A percentile compares a stretch with the other conserved stretches of the same genome.
Conservation (phyloP, 2,329 filamentous ascomycete genomes). For the Fusarium odoratissimum region DNA sequence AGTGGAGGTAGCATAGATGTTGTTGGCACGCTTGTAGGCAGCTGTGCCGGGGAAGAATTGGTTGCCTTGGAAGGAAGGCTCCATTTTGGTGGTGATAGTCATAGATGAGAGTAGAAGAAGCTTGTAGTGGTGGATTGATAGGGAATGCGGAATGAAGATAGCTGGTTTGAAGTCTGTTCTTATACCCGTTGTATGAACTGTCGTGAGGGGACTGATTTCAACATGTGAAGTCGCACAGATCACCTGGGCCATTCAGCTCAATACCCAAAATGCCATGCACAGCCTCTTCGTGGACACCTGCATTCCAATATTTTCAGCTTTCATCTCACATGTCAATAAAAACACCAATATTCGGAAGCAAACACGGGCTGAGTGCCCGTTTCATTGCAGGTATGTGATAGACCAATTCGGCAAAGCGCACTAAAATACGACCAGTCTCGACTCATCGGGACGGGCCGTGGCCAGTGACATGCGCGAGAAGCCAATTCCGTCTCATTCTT, state of each 20-base stretch:
- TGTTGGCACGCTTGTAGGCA: neutral
- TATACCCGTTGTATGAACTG: neutral
- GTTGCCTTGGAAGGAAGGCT: neutral
- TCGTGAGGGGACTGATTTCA: neutral
- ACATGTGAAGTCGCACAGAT: neutral
- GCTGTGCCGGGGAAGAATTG: slow-evolving; percentile 1
- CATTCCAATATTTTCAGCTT: neutral
- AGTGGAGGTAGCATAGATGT: slow-evolving; percentile 55
- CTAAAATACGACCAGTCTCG: neutral
- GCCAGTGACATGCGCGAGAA: neutral
- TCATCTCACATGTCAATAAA: neutral
- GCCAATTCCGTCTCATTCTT: neutral
- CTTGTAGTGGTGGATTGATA: neutral
- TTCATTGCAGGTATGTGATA: neutral
- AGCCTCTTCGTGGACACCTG: accelerated
- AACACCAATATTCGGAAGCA: neutral
- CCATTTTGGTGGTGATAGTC: neutral
- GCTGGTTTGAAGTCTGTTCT: neutral
- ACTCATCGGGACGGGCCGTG: neutral
- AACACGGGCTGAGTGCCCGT: neutral
- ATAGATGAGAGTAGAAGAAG: accelerated
- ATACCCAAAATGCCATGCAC: accelerated
- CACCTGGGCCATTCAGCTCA: neutral
- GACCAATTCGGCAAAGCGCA: neutral
- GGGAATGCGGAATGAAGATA: accelerated